These are phyloP conservation scores for Coemansia erecta DNA, from an alignment of 192 early-diverging fungal genomes.

Conservation along the genomic window DNA sequence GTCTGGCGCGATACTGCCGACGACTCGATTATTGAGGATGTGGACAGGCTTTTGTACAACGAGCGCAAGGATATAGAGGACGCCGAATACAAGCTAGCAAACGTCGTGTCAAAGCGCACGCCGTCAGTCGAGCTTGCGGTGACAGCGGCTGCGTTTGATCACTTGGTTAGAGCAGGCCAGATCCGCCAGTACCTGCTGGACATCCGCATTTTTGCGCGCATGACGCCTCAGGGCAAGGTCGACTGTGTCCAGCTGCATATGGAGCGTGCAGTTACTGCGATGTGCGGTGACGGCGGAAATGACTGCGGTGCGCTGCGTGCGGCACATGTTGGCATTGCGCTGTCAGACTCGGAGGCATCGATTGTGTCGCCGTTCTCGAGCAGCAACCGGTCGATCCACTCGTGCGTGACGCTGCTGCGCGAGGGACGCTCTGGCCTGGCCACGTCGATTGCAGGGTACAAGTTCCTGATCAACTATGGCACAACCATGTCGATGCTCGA, in stretches of 20 bases:
- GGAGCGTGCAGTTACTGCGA: constrained; percentile 75
- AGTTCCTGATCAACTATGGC: constrained; percentile 75
- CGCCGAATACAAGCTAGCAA: constrained; percentile 7
- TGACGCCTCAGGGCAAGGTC: constrained; percentile 78
- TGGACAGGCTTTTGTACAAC: constrained; percentile 17
- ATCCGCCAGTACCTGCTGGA: constrained; percentile 62
- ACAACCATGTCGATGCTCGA: constrained; percentile 68
- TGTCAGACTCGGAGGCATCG: constrained; percentile 78
- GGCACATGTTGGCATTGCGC: constrained; percentile 76
- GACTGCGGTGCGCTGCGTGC: constrained; percentile 80
- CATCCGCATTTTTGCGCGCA: constrained; percentile 75
- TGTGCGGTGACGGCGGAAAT: constrained; percentile 89
- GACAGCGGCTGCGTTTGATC: constrained; percentile 67
- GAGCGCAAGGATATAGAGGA: constrained; percentile 16
- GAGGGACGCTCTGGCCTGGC: constrained; percentile 76
- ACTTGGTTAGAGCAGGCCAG: constrained; percentile 32
- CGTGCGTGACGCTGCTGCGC: constrained; percentile 70
- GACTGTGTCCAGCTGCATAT: constrained; percentile 71
- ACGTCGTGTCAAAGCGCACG: constrained; percentile 1
- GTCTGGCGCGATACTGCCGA: constrained; percentile 63
- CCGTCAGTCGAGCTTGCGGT: constrained; percentile 64
- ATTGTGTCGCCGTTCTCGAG: constrained; percentile 85
- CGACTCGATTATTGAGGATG: constrained; percentile 44
- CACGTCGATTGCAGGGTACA: constrained; percentile 72
- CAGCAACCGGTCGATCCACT: constrained; percentile 57